Evolutionary conservation across 495 filamentous ascomycete genomes (phyloP), one percentile per base, ranked within the genome.

Genomic region (Podospora pseudoanserina): DNA sequence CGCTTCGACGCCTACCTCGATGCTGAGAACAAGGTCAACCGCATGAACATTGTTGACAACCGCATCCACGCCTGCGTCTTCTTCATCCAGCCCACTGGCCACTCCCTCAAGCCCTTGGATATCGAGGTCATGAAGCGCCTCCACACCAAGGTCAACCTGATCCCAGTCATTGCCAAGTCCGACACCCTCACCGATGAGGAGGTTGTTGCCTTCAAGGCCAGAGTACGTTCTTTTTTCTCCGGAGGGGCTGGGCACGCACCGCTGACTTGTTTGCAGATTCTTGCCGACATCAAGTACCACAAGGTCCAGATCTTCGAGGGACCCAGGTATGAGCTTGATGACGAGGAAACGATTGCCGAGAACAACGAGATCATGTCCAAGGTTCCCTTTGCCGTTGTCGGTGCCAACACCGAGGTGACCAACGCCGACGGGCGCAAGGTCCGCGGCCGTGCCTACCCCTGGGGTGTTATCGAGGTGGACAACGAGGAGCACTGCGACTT

Each of bases 331-430:
- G 95, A 99, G 81, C 89, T 99, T 64, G 95, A 99, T 77, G 95
- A 99, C 71, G 95, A 99, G 78, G 95, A 99, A 85, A 98, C 95
- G 34, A 97, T 99, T 80, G 95, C 95, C 7, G 95, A 99, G 85
- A 99, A 99, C 87, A 93, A 94, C 81, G 95, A 99, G 84, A 99
- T 99, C 79, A 93, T 99, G 93, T 97, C 96, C 72, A 99, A 99
- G 85, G 94, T 99, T 53, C 95, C 95, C 20, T 99, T 99, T 77
- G 95, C 95, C 59, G 93, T 99, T 68, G 95, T 99, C 68, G 95
- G 95, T 84, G 93, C 94, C 73, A 97, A 96, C 79, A 86, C 88
- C 70, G 96, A 98, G 80, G 91, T 99, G 71, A 89, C 87, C 66
- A 93, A 90, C 68, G 85, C 91, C 61, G 95, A 99, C 78, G 96